These are phyloP conservation scores for Prunus mume DNA, from an alignment of 306 rosid species.

Conservation along the genomic window DNA sequence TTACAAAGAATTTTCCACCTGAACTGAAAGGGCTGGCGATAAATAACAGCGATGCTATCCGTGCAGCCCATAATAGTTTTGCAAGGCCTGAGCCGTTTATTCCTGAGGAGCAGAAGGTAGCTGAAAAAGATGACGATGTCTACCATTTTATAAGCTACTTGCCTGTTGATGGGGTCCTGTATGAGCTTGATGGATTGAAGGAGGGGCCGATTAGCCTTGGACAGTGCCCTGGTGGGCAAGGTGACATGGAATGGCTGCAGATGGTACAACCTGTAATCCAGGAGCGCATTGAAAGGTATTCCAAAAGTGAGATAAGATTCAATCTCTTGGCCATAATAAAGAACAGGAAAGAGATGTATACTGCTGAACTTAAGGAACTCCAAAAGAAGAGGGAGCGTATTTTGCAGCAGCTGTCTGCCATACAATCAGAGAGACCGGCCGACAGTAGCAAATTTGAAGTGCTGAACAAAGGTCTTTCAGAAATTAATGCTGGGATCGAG, in stretches of 20 bases:
- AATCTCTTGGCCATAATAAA: constrained; percentile 91
- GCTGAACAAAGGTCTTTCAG: constrained; percentile 86
- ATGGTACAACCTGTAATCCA: constrained; percentile 92
- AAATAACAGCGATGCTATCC: constrained; percentile 90
- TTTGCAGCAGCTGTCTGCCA: constrained; percentile 78
- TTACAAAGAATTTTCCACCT: constrained; percentile 89
- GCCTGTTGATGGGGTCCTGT: constrained; percentile 85
- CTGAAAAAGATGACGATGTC: constrained; percentile 87
- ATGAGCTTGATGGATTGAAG: constrained; percentile 97
- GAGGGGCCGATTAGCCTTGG: constrained; percentile 98
- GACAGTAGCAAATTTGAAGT: constrained; percentile 56
- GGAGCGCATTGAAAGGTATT: constrained; percentile 89
- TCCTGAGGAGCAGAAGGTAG: constrained; percentile 85
- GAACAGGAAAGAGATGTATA: constrained; percentile 85
- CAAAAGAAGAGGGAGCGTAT: constrained; percentile 95
- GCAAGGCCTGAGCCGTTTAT: constrained; percentile 98
- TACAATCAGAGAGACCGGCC: constrained; percentile 57
- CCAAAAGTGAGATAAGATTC: constrained; percentile 85
- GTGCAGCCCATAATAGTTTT: constrained; percentile 90
- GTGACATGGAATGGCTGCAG: constrained; percentile 84
- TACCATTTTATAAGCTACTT: constrained; percentile 96
- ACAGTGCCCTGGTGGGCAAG: constrained; percentile 81
- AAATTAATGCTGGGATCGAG: constrained; percentile 89
- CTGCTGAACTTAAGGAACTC: constrained; percentile 91
- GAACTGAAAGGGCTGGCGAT: constrained; percentile 97